A percentile compares a stretch with the other conserved stretches of the same genome.
Conservation (phyloP, 345 rosid genomes). For the Hirschfeldia incana region DNA sequence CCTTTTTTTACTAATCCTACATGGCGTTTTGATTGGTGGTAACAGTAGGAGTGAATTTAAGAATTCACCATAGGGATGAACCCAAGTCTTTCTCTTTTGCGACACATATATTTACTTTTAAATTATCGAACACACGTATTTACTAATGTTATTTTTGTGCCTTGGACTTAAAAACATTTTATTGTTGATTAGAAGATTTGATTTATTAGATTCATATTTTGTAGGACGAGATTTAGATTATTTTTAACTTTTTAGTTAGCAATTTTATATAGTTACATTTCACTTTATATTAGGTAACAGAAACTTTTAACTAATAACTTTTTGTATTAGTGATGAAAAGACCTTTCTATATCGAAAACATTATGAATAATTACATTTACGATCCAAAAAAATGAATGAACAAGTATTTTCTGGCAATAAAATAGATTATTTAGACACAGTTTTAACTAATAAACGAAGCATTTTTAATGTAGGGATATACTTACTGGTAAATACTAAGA, state of each 20-base stretch:
- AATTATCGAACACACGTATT: neutral
- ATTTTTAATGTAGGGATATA: neutral
- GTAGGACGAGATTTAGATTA: neutral
- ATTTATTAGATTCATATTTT: neutral
- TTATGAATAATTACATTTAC: neutral
- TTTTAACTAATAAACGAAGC: neutral
- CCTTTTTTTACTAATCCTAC: too few species aligned
- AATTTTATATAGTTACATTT: too few species aligned
- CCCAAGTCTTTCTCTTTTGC: too few species aligned
- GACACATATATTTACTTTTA: neutral
- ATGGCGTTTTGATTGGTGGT: too few species aligned
- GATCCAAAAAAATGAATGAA: neutral
- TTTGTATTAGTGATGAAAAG: too few species aligned
- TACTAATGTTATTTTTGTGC: neutral
- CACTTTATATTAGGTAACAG: too few species aligned
- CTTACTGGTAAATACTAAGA: neutral
- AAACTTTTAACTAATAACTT: neutral
- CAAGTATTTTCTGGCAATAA: neutral
- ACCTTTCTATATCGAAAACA: neutral
- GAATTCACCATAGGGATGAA: too few species aligned
- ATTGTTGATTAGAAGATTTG: neutral
- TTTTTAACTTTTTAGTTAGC: too few species aligned
- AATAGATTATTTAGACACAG: neutral
- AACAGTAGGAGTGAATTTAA: too few species aligned
- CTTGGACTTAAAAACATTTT: conserved; percentile 2